These are phyloP conservation scores for Plenodomus tracheiphilus DNA, from an alignment of 2,329 filamentous ascomycete genomes.

Conservation along the genomic window DNA sequence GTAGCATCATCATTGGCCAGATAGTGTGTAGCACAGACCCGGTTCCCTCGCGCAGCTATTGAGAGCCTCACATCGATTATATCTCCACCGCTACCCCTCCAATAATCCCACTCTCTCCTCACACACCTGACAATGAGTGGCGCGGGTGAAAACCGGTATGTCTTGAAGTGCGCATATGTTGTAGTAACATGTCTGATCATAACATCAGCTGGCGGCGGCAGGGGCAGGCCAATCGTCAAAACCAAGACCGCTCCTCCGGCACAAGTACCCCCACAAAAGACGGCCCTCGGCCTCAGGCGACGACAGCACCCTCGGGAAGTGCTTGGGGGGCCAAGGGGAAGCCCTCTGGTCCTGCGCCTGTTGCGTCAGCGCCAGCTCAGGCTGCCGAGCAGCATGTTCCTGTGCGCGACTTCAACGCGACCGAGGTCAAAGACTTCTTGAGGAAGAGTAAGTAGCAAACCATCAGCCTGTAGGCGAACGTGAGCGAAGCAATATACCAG, in stretches of 20 bases:
- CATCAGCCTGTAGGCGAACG: background rate
- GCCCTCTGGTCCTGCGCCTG: slow-evolving; percentile 20
- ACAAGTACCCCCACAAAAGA: slow-evolving; percentile 41
- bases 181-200: slow-evolving; percentile 15
- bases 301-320: slow-evolving; percentile 36
- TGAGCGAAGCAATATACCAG: background rate
- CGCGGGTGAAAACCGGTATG: slow-evolving; percentile 44
- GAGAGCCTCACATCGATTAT: slow-evolving; percentile 30
- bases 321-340: slow-evolving; percentile 43
- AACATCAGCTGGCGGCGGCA: slow-evolving; percentile 40
- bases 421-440: slow-evolving; percentile 49
- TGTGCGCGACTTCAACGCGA: slow-evolving; percentile 49
- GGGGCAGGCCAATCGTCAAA: slow-evolving; percentile 37
- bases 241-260: slow-evolving; percentile 33
- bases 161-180: background rate
- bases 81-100: slow-evolving; percentile 35
- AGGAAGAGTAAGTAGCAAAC: slow-evolving; percentile 40
- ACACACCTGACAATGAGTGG: slow-evolving; percentile 41
- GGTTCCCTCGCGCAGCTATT: slow-evolving; percentile 28
- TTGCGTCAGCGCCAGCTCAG: slow-evolving; percentile 17
- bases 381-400: slow-evolving; percentile 38
- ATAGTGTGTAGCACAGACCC: slow-evolving; percentile 18
- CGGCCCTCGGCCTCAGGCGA: slow-evolving; percentile 36
- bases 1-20: slow-evolving; percentile 22
- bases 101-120: slow-evolving; percentile 28